Evolutionary conservation across 2,329 filamentous ascomycete genomes (phyloP), one percentile per base, ranked within the genome.

Genomic region (Colletotrichum navitas): DNA sequence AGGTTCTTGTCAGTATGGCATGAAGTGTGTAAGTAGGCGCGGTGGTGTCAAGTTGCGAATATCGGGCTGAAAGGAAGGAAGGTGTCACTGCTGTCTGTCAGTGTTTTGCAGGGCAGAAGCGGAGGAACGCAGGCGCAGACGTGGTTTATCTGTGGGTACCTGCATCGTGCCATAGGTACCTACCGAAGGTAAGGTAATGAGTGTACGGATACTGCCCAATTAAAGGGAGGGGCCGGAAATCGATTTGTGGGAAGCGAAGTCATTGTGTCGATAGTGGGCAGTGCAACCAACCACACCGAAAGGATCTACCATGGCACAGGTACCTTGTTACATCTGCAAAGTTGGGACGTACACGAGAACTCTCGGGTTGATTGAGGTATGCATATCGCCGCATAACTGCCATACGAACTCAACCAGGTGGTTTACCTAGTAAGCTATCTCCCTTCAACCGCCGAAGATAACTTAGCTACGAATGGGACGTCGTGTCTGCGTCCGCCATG

Each of bases 401-500:
- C 26, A n/a, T 11, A 34, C 43, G 29, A 49, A 34, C 29, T 14
- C 24, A 43, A n/a, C 24, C 41, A 43, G 16, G 41, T 43, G 18
- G 5, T 39, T 5, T 18, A 41, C 18, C 41, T 43, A 43, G 39
- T 18, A 6, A 18, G 12, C 36, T 5, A 59, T 16, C 24, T 32
- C 18, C 6, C 34, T 11, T 56, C 12, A 10, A 18, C 49, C 24
- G 3, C 6, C 11, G 2, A 16, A 39, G 24, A 29, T 26, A 21
- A 4, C 26, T 62, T 49, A 71, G 68, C 63, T 71, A 29, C 36
- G n/a, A 58, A 71, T 45, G 64, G 58, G 43, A 59, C 43, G 39
- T 24, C 52, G 34, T 58, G 51, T 54, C 68, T 52, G 64, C 63
- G 52, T 45, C n/a, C 68, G 65, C 68, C 64, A 34, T 52, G 51